Evolutionary conservation across 2,329 filamentous ascomycete genomes (phyloP).

Genomic region (Huntiella moniliformis): DNA sequence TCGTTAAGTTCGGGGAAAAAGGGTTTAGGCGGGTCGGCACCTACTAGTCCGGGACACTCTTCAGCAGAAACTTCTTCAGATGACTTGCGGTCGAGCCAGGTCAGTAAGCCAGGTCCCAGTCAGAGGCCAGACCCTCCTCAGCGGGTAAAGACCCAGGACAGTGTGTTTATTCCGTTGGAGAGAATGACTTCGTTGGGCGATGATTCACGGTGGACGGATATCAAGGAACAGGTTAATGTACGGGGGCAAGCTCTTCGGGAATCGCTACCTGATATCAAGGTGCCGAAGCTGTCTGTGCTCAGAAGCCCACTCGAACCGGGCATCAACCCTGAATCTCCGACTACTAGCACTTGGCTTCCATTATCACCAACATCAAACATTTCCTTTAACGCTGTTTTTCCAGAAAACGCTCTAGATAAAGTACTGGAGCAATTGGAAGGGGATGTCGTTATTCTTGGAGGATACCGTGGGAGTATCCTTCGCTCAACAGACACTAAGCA

Average conservation of each 20-base stretch:
- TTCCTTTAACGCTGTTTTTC: constrained; percentile 1
- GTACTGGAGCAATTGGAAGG: constrained; percentile 53
- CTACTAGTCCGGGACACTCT: too few relatives aligned
- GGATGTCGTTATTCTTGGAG: constrained; percentile 74
- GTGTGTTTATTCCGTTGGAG: constrained; percentile 57
- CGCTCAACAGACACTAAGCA: constrained; percentile 64
- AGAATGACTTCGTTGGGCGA: constrained; percentile 70
- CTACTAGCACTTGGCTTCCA: neutral
- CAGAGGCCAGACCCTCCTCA: neutral
- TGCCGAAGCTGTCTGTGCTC: constrained; percentile 42
- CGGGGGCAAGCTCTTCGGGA: constrained; percentile 80
- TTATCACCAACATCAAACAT: neutral
- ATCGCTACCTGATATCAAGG: constrained; percentile 59
- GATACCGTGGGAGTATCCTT: constrained; percentile 78
- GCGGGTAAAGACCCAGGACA: constrained; percentile 36
- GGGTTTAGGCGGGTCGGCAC: too few relatives aligned
- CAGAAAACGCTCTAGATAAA: constrained; percentile 26
- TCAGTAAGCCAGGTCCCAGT: neutral
- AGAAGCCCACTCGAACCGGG: constrained; percentile 18
- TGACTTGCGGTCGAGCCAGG: too few relatives aligned
- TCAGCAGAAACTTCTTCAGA: too few relatives aligned
- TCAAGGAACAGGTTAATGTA: constrained; percentile 72
- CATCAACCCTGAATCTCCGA: constrained; percentile 12
- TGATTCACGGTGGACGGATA: constrained; percentile 59
- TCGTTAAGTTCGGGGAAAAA: too few relatives aligned